These are phyloP conservation scores for Ormosia semicastrata DNA, from an alignment of 306 rosid species.

Conservation along the genomic window DNA sequence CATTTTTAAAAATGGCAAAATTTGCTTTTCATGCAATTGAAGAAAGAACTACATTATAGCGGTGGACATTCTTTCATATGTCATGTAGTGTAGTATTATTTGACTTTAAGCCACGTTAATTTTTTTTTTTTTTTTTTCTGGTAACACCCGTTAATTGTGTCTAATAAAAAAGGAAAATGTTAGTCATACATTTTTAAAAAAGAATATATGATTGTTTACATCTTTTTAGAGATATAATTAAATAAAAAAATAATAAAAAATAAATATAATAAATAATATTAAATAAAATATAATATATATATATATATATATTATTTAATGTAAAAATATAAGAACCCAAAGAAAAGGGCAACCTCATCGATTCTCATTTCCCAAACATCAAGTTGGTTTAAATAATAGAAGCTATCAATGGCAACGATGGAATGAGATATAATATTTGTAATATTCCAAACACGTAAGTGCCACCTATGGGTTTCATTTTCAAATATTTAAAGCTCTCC, in stretches of 20 bases:
- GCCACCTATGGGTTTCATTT: background rate
- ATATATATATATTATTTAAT: no score
- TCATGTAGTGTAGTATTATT: background rate
- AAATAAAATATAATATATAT: no score
- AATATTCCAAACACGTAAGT: background rate
- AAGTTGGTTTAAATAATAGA: conserved; percentile 11
- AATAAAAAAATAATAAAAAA: no score
- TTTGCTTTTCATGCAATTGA: conserved; percentile 23
- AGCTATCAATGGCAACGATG: background rate
- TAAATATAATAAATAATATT: no score
- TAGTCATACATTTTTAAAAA: no score
- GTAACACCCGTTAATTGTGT: background rate
- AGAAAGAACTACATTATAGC: background rate
- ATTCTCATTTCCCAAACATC: conserved; percentile 15
- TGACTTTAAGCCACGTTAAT: no score
- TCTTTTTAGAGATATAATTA: no score
- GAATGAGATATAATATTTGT: background rate
- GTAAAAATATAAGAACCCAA: no score
- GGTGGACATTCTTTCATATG: background rate
- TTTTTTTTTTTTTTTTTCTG: no score
- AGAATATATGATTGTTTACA: no score
- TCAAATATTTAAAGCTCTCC: background rate
- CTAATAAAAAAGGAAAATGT: background rate
- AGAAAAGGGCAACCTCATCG: background rate
- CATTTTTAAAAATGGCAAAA: background rate